Evolutionary conservation across 1,284 basidiomycete species (phyloP), one percentile per base, ranked within the genome.

Genomic region (Heterobasidion parviporum): DNA sequence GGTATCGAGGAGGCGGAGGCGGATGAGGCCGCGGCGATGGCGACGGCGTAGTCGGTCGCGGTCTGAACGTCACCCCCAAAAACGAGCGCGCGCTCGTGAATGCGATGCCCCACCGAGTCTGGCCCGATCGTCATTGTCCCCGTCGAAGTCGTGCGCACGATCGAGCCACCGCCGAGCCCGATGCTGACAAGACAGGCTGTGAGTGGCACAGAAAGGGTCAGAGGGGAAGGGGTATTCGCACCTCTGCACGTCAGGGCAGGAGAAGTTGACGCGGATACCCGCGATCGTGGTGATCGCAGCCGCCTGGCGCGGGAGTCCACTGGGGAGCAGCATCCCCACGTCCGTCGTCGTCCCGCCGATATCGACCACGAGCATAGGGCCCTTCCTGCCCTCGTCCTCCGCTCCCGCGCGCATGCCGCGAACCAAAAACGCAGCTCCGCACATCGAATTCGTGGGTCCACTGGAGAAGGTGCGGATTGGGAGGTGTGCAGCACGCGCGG

Each of bases 381-480:
- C 54, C 18, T 64, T 67, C 52, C 68, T 65, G 57, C 65, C 55
- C 68, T 68, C 64, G 73, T 70, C 9, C 41, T 16, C 16, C 41
- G 14, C 41, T 4, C 41, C 41, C 41, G 12, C 74, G 72, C 0
- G 79, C 74, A 10, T 50, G 12, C n/a, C 38, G 38, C 38, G 16
- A 18, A 36, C 36, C 12, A 82, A 70, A 63, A 77, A 81, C 6
- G 75, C 76, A 2, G 80, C 82, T 0, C 82, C 82, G 50, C 80
- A 70, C 80, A 83, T 83, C 1, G 79, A 81, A 64, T 83, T 83
- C 18, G 81, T 83, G 1, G 80, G 76, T 6, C 81, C 81, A 8
- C 76, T 79, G 0, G 79, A 78, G 65, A 85, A 83, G 0, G 83
- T 85, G 43, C 79, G 74, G 58, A 85, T 83, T 20, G 82, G 83